Evolutionary conservation across 805 yeast genomes (phyloP).

Genomic region (Lipomyces orientalis): DNA sequence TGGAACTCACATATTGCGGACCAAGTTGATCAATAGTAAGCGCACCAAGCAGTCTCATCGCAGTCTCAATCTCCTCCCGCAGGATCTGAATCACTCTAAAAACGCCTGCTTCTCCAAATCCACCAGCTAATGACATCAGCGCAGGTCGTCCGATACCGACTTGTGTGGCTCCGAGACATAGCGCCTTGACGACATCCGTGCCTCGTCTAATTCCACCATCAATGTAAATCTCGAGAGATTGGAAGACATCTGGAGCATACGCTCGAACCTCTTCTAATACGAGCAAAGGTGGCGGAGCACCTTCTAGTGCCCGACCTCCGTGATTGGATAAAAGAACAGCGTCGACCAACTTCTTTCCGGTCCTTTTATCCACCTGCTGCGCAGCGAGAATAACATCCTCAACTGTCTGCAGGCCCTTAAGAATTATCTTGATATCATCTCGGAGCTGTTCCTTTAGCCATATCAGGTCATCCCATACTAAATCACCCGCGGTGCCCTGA

Average conservation of each 20-base stretch:
- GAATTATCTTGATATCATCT: slow-evolving; percentile 33
- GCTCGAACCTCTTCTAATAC: slow-evolving; percentile 59
- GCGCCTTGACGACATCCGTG: slow-evolving; percentile 67
- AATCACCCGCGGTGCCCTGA: slow-evolving; percentile 41
- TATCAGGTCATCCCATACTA: slow-evolving; percentile 36
- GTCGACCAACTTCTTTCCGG: slow-evolving; percentile 42
- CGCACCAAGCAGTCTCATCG: slow-evolving; percentile 71
- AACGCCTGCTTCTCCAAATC: slow-evolving; percentile 71
- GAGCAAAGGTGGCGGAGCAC: slow-evolving; percentile 64
- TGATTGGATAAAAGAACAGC: slow-evolving; percentile 70
- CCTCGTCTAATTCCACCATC: slow-evolving; percentile 76
- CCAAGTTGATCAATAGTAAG: slow-evolving; percentile 54
- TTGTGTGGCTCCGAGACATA: slow-evolving; percentile 70
- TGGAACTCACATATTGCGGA: slow-evolving; percentile 33
- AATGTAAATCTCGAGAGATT: slow-evolving; percentile 59
- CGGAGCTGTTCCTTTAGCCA: slow-evolving; percentile 38
- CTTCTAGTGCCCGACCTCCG: slow-evolving; percentile 75
- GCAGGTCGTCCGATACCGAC: slow-evolving; percentile 71
- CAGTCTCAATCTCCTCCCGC: slow-evolving; percentile 64
- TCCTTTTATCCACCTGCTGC: slow-evolving; percentile 22
- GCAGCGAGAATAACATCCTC: slow-evolving; percentile 39
- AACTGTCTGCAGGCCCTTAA: slow-evolving; percentile 39
- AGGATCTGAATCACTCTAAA: slow-evolving; percentile 61
- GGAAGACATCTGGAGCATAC: slow-evolving; percentile 48
- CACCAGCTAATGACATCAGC: slow-evolving; percentile 64